Percentiles rank a stretch among this genome's conserved stretches.
These are phyloP conservation scores for Colletotrichum lentis DNA, from an alignment of 2,329 filamentous ascomycete genomes.

Conservation along the genomic window DNA sequence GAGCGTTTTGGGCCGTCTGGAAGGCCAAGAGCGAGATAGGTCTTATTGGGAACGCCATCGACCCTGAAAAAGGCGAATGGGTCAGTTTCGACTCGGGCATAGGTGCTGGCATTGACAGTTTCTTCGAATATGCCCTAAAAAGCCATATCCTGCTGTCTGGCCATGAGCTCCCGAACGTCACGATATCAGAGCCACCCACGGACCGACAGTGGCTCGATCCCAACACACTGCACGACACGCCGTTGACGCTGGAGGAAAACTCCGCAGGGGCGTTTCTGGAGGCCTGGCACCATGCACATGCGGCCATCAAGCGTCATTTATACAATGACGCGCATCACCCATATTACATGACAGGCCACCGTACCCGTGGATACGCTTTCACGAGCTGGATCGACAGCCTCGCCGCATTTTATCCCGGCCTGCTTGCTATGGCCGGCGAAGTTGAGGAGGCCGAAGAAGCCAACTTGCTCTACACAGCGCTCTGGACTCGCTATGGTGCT, in stretches of 20 bases:
- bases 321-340: slow-evolving; percentile 87
- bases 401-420: slow-evolving; percentile 91
- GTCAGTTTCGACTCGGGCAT: slow-evolving; percentile 90
- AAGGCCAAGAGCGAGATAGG: slow-evolving; percentile 82
- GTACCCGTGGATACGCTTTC: slow-evolving; percentile 85
- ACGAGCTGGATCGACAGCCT: slow-evolving; percentile 97
- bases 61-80: slow-evolving; percentile 91
- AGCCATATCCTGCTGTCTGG: slow-evolving; percentile 90
- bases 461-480: slow-evolving; percentile 87
- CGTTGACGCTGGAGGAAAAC: slow-evolving; percentile 70
- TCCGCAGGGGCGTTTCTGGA: slow-evolving; percentile 80
- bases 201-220: slow-evolving; percentile 65
- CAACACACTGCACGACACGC: slow-evolving; percentile 64
- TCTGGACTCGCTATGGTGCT: slow-evolving; percentile 95
- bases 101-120: slow-evolving; percentile 95
- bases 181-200: slow-evolving; percentile 50
- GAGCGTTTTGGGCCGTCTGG: slow-evolving; percentile 99
- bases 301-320: slow-evolving; percentile 89
- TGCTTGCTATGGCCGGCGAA: slow-evolving; percentile 86
- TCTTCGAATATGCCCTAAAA: slow-evolving; percentile 98
- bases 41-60: slow-evolving; percentile 89
- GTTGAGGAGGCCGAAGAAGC: slow-evolving; percentile 90
- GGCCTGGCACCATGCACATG: slow-evolving; percentile 86
- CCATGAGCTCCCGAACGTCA: slow-evolving; percentile 65
- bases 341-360: slow-evolving; percentile 90